Evolutionary conservation across 2,329 filamentous ascomycete genomes (phyloP).

Genomic region (Fusarium sp.): DNA sequence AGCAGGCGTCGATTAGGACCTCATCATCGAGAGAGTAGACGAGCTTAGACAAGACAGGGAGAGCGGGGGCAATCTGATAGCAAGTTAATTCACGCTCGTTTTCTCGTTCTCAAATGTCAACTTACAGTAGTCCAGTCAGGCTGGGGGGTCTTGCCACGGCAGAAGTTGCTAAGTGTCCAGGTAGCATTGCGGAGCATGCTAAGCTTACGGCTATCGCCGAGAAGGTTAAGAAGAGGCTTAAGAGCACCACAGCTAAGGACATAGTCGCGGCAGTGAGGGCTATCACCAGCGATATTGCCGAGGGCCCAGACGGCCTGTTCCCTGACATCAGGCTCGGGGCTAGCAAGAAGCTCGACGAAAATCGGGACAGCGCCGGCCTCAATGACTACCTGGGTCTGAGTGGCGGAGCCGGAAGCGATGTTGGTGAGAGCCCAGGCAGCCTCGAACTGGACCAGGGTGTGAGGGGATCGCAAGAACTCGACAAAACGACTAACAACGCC

Average conservation of each 20-base stretch:
- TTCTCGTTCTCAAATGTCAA: slow-evolving; percentile 31
- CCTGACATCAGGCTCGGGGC: slow-evolving; percentile 96
- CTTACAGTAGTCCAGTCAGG: slow-evolving; percentile 96
- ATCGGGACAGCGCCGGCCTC: slow-evolving; percentile 98
- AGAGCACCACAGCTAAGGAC: slow-evolving; percentile 92
- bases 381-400: slow-evolving; percentile 98
- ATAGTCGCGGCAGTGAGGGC: slow-evolving; percentile 96
- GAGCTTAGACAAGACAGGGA: slow-evolving; percentile 95
- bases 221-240: slow-evolving; percentile 86
- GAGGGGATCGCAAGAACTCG: slow-evolving; percentile 96
- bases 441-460: slow-evolving; percentile 98
- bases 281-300: slow-evolving; percentile 98
- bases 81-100: slow-evolving; percentile 11
- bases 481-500: slow-evolving; percentile 98
- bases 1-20: slow-evolving; percentile 98
- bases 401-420: slow-evolving; percentile 96
- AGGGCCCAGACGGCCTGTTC: slow-evolving; percentile 99
- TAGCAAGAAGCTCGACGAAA: slow-evolving; percentile 94
- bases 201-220: slow-evolving; percentile 97
- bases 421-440: slow-evolving; percentile 99
- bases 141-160: slow-evolving; percentile 98
- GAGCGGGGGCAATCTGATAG: slow-evolving; percentile 86
- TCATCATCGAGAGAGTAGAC: slow-evolving; percentile 99
- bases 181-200: slow-evolving; percentile 99
- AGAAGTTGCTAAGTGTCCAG: slow-evolving; percentile 99